Conservation (phyloP, 1,284 basidiomycete genomes). For the Golubevia sp. region DNA sequence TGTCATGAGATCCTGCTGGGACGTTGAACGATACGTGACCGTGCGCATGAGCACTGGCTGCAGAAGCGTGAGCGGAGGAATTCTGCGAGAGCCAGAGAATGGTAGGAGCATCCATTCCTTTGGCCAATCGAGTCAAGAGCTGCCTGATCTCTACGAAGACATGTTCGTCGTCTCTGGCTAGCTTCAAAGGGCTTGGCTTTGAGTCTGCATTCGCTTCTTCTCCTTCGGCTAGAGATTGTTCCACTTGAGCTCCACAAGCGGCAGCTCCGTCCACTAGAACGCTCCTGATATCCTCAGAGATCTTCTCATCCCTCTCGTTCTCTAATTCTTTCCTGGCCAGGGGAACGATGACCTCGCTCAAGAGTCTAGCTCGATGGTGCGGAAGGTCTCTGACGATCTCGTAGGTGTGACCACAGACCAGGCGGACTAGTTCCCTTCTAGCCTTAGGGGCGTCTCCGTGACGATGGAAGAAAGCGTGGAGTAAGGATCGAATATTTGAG, state of each 20-base stretch:
- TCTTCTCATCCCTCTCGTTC: slow-evolving; percentile 28
- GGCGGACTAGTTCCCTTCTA: slow-evolving; percentile 30
- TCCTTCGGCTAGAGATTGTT: not conserved
- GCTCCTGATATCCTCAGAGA: slow-evolving; percentile 26
- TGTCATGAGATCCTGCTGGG: not conserved
- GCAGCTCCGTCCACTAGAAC: slow-evolving; percentile 49
- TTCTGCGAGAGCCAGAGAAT: no score
- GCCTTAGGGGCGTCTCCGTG: slow-evolving; percentile 17
- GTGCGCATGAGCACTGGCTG: no score
- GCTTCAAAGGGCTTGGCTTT: no score
- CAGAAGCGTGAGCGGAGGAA: no score
- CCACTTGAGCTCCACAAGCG: slow-evolving; percentile 6
- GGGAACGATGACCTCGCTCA: slow-evolving; percentile 44
- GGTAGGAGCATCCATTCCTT: slow-evolving; percentile 2
- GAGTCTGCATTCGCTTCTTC: no score
- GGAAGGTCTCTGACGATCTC: slow-evolving; percentile 47
- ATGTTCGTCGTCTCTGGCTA: no score
- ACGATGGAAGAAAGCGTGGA: slow-evolving; percentile 49
- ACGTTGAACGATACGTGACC: slow-evolving; percentile 7
- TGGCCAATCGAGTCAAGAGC: slow-evolving; percentile 6
- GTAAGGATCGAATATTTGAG: slow-evolving; percentile 34
- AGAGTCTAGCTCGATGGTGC: slow-evolving; percentile 32
- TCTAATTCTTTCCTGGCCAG: slow-evolving; percentile 35
- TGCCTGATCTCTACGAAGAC: slow-evolving; percentile 6
- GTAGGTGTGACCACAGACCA: slow-evolving; percentile 53